Base-by-base conservation (phyloP, 768 basidiomycete genomes). In the Xerocomus potaroensis region DNA sequence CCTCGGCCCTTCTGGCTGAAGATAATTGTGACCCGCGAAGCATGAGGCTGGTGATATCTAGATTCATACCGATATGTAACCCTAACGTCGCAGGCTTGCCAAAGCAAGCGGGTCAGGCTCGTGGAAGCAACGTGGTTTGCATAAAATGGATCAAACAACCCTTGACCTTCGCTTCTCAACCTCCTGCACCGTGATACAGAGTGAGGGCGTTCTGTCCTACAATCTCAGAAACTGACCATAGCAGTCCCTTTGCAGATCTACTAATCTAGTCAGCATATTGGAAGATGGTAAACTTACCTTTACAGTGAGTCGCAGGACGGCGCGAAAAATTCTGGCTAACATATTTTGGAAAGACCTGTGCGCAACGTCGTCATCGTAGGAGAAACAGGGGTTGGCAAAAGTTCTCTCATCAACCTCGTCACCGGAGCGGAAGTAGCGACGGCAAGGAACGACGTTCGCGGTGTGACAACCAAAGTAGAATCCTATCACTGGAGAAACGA, bases 381-480 rank as follows among this genome's bases (percentile, higher is more conserved):
- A 16, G 60, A 60, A 45, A 60, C 59, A 0, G 59, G 59, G 32
- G 59, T 60, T 15, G 59, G 59, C 1, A 60, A 60, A 47, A 59
- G 57, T 30, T 60, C 59, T 9, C 56, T 60, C 9, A 62, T 60
- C 43, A 60, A 60, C 10, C 59, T 60, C 22, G 31, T 60, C 31
- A 43, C 41, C 14, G 60, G 47, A n/a, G 21, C 33, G 4, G 47
- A 50, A n/a, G 41, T 15, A 24, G 57, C 59, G 4, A 32, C 18
- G 32, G 49, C 48, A 19, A 43, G 49, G 45, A 60, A 60, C 51
- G 59, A 62, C 27, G 57, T 49, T 31, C 24, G 49, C 16, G 59
- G 59, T 18, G 59, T 60, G 33, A 60, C 59, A 38, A 43, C 38
- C 18, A 47, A 27, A n/a, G 32, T 51, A 8, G 34, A 14, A 3